These are phyloP conservation scores for Chytridium lagenaria DNA, from an alignment of 371 early-diverging fungal genomes.

Conservation along the genomic window DNA sequence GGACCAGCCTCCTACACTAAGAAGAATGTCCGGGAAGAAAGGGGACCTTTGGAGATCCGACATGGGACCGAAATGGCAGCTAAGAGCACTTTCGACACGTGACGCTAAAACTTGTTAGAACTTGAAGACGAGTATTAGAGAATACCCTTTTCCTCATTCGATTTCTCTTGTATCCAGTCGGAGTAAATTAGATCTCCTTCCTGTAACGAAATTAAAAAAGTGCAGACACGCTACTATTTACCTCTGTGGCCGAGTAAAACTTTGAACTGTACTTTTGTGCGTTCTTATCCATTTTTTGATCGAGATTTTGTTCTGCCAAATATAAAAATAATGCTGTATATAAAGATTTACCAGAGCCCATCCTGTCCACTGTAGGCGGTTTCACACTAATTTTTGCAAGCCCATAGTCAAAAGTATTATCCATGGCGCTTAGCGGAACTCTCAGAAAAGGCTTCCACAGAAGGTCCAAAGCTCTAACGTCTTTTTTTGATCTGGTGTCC, in stretches of 20 bases:
- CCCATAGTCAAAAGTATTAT: constrained; percentile 65
- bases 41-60: constrained; percentile 61
- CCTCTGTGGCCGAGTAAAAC: constrained; percentile 62
- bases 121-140: neutral
- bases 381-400: constrained; percentile 49
- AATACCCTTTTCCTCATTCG: constrained; percentile 57
- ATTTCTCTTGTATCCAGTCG: constrained; percentile 61
- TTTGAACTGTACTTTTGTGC: constrained; percentile 41
- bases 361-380: constrained; percentile 4
- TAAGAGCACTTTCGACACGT: constrained; percentile 54
- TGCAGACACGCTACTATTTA: constrained; percentile 10
- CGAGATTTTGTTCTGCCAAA: constrained; percentile 19
- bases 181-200: constrained; percentile 64
- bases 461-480: constrained; percentile 55
- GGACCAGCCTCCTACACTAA: constrained; percentile 62
- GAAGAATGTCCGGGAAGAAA: constrained; percentile 61
- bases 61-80: constrained; percentile 59
- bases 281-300: constrained; percentile 27
- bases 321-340: neutral
- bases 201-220: constrained; percentile 20
- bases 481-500: constrained; percentile 61
- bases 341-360: neutral
- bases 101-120: constrained; percentile 39
- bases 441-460: constrained; percentile 62
- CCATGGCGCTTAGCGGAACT: constrained; percentile 58